Base-by-base conservation (phyloP, 192 early-diverging fungal genomes). In the Phlyctochytrium bullatum region DNA sequence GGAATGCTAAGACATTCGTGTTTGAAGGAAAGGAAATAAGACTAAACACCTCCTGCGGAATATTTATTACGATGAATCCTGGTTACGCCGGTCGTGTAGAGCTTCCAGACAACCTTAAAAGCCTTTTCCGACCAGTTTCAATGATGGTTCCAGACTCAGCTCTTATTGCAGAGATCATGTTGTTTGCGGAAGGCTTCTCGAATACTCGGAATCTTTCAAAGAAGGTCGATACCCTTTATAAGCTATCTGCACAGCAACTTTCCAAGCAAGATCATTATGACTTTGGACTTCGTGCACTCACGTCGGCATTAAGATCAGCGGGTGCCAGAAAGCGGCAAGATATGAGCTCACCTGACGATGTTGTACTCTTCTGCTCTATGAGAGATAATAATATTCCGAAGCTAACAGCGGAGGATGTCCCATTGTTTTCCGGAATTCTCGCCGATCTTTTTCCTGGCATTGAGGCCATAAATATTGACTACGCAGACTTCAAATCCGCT, bases 201-300 rank as follows among this genome's bases (percentile, higher is more conserved):
- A 83, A 86, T 60, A 84, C 84, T 17, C 58, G 78, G 33, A 66
- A 74, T 17, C 71, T 86, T 16, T 56, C 78, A 34, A 84, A 84
- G 56, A 86, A 86, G 61, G 84, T 79, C 10, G 84, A 84, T 59
- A 86, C 81, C 6, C 69, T 86, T 1, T 86, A 86, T 64, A 80
- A 83, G 60, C 76, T 86, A 12, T 70, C 81, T 35, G 80, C 74
- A n/a, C 81, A 86, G 73, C 82, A 84, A 58, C 75, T 86, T 14
- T 85, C 83, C 3, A 83, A 86, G 67, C 84, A 86, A 60, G 84
- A 86, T 63, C 84, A 86, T 62, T 86, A 86, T 50, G 84, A 86
- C 65, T 86, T 86, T 62, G 77, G 75, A 25, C 67, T 86, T 12
- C 68, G 84, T 28, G 83, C 83, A 10, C 56, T 86, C 29, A 86